Base-by-base conservation (phyloP, 768 basidiomycete genomes). In the Suillus ampliporus region DNA sequence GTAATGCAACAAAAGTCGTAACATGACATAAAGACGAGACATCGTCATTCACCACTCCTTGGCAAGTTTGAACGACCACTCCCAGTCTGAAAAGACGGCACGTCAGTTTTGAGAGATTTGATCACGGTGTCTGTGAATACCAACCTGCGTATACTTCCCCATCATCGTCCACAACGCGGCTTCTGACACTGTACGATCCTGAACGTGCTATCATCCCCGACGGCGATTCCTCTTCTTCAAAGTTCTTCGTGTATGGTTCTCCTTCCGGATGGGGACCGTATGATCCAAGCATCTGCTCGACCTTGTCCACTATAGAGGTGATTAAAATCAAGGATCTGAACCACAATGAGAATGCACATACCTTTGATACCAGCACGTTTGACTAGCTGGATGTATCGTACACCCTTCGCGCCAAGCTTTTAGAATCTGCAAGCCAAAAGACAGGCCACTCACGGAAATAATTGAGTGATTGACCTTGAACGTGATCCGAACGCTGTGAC, bases 221-320 rank as follows among this genome's bases (percentile, higher is more conserved):
- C 1, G 89, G 86, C 19, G 87, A 85, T 67, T 86, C 84, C 62
- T 91, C 90, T 1, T 87, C 76, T 5, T 89, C 89, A 75, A 95
- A 93, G 69, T 89, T 84, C 77, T 94, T 94, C 67, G 70, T 77
- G 71, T 95, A 91, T 6, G 91, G 72, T 28, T 88, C 81, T 38
- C 84, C 86, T 2, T 80, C 68, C n/a, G 88, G 80, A 61, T 83
- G 79, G 19, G 94, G 92, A 3, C 93, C 91, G 74, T 95, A 97
- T 4, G 94, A 95, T 19, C 97, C 97, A 23, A 98, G 84, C 97
- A 99, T 98, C 68, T 91, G 85, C 72, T 96, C 94, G 69, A 93
- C 74, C 75, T 91, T 97, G 77, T 97, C 97, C 69, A 97, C 95
- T 95, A 61, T 48, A 48, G 41, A 58, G 52, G 58, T 44, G 28